Evolutionary conservation across 2,329 filamentous ascomycete genomes (phyloP).

Genomic region (Ilyonectria mors-panacis): DNA sequence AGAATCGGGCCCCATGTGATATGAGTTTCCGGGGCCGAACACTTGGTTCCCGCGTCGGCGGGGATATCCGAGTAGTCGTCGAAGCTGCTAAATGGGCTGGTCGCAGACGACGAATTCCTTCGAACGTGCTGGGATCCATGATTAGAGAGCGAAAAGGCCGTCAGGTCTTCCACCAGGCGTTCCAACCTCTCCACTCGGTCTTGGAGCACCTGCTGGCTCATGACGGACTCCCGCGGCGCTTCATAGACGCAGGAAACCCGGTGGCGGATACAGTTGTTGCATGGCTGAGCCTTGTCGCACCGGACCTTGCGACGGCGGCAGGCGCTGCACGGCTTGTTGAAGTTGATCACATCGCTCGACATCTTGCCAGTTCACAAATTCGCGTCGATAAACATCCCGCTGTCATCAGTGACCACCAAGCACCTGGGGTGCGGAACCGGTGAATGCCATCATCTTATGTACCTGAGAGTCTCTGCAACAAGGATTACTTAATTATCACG

Average conservation of each 20-base stretch:
- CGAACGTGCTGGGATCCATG: constrained; percentile 15
- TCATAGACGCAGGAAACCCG: constrained; percentile 37
- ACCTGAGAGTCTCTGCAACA: constrained; percentile 19
- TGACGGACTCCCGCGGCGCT: constrained; percentile 34
- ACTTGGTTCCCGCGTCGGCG: constrained; percentile 29
- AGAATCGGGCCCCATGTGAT: constrained; percentile 30
- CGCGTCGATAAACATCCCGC: not conserved
- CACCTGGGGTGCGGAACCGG: constrained; percentile 14
- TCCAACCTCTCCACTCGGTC: constrained; percentile 38
- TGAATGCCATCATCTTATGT: constrained; percentile 30
- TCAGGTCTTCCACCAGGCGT: constrained; percentile 36
- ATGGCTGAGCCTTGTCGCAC: constrained; percentile 39
- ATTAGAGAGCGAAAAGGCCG: constrained; percentile 30
- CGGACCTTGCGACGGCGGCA: constrained; percentile 38
- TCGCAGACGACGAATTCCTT: constrained; percentile 27
- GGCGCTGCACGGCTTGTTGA: constrained; percentile 41
- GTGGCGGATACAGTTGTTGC: constrained; percentile 39
- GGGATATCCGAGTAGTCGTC: constrained; percentile 31
- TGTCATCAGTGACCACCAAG: constrained; percentile 13
- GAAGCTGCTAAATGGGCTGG: constrained; percentile 34
- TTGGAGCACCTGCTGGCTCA: constrained; percentile 37
- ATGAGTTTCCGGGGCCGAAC: constrained; percentile 25
- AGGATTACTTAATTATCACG: constrained; percentile 33
- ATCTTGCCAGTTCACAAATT: constrained; percentile 21
- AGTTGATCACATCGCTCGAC: constrained; percentile 40